Percentiles rank a stretch among this genome's conserved stretches.
Evolutionary conservation across 2,329 filamentous ascomycete species (phyloP).

Genomic region (Stachybotrys echinatus): DNA sequence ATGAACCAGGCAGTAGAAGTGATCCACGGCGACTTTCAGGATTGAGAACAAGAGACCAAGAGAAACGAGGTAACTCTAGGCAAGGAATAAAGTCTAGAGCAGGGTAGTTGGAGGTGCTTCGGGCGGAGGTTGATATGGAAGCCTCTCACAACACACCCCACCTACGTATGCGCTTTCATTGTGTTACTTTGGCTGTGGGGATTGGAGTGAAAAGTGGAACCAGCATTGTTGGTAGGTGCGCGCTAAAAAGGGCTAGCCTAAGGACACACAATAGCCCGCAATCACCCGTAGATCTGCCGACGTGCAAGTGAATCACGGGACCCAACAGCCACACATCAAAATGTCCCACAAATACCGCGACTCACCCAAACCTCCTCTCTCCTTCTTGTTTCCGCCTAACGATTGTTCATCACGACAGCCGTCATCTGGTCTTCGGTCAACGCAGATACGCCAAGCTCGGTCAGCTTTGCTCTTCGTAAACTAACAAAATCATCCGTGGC

Average conservation of each 20-base stretch:
- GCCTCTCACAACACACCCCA: too few species aligned
- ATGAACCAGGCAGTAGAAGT: too few species aligned
- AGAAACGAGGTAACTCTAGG: too few species aligned
- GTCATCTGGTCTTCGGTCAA: constrained; percentile 3
- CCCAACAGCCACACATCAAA: neutral
- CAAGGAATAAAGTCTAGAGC: too few species aligned
- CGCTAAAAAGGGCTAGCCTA: neutral
- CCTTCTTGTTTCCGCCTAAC: constrained; percentile 1
- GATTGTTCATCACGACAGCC: neutral
- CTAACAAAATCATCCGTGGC: constrained; percentile 13
- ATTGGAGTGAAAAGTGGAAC: too few species aligned
- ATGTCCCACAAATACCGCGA: neutral
- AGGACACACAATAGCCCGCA: neutral
- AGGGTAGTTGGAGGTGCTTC: too few species aligned
- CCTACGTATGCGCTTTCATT: too few species aligned
- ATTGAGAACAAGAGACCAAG: too few species aligned
- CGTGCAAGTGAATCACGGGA: neutral
- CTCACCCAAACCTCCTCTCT: constrained; percentile 4
- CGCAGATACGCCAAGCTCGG: constrained; percentile 4
- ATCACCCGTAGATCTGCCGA: neutral
- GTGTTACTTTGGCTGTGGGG: too few species aligned
- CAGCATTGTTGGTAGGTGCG: too few species aligned
- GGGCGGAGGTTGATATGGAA: too few species aligned
- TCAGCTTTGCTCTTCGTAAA: constrained; percentile 10
- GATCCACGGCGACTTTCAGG: too few species aligned